Evolutionary conservation across 2,329 filamentous ascomycete species (phyloP).

Genomic region (Aplosporella prunicola): DNA sequence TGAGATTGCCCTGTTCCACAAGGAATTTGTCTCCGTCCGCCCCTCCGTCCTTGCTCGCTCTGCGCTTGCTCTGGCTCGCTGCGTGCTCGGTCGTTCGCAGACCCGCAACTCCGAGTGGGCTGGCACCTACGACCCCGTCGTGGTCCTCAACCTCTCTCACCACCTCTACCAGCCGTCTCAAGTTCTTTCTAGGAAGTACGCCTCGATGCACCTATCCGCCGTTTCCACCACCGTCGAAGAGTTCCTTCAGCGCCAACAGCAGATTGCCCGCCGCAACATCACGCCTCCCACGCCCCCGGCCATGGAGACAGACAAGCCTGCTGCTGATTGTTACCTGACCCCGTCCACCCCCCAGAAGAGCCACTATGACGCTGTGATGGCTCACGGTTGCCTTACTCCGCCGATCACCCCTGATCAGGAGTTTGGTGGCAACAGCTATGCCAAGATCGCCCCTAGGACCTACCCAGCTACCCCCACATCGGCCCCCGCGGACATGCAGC

Average conservation of each 20-base stretch:
- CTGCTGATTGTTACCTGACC: constrained; percentile 41
- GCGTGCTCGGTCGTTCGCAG: constrained; percentile 73
- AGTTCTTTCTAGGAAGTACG: constrained; percentile 60
- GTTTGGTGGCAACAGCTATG: constrained; percentile 21
- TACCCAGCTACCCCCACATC: constrained; percentile 30
- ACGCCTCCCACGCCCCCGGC: constrained; percentile 51
- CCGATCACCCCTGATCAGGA: constrained; percentile 70
- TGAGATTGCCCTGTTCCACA: constrained; percentile 92
- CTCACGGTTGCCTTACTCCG: constrained; percentile 72
- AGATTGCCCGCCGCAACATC: constrained; percentile 36
- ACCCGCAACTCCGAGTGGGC: constrained; percentile 68
- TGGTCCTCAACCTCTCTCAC: constrained; percentile 54
- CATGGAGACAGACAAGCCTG: constrained; percentile 43
- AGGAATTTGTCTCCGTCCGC: constrained; percentile 88
- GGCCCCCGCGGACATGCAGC: constrained; percentile 18
- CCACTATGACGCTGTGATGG: constrained; percentile 52
- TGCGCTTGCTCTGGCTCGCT: constrained; percentile 75
- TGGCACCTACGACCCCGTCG: constrained; percentile 58
- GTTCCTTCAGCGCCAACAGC: constrained; percentile 56
- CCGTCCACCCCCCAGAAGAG: constrained; percentile 75
- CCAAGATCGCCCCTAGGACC: constrained; percentile 20
- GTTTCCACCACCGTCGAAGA: constrained; percentile 56
- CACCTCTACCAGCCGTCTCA: constrained; percentile 58
- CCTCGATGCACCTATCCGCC: constrained; percentile 53
- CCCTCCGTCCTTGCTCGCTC: constrained; percentile 86